Base-by-base conservation (phyloP, 805 yeast genomes). In the Kodamaea hsintzibuensis region DNA sequence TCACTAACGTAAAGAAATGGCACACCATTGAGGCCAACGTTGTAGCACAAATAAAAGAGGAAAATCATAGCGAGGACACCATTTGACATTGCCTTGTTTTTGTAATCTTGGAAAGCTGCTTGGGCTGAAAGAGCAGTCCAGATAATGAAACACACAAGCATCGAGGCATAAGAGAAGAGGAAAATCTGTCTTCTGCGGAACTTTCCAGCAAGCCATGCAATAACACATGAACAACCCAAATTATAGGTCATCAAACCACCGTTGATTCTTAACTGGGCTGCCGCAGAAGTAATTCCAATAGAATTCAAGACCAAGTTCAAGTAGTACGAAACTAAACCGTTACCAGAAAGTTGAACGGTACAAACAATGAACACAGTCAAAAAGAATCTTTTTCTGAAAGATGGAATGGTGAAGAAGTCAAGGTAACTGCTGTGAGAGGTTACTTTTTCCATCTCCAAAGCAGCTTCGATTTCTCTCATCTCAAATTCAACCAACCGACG, bases 41-140 rank as follows among this genome's bases (percentile, higher is more conserved):
- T 70, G 65, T 78, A 80, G 42, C 71, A 68, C 49, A 65, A 60
- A 62, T 73, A 71, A 73, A 70, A 78, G 33, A 80, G 60, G 73
- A 79, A 81, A 50, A 82, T 77, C 79, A 81, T 77, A 7, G 81
- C 81, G 61, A 74, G 70, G 22, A 79, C 82, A 55, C 81, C 84
- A 51, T 70, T 69, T 47, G 78, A 79, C 35, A 74, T 62, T 5
- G 67, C 19, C 56, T 75, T 76, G 54, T 79, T 70, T 53, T 69
- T 63, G 59, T 74, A 77, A 59, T 74, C 57, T 38, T 73, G 64
- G 61, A 77, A 62, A 56, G 72, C 77, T 62, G 76, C 77, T 40
- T 72, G 59, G 1, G 84, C 83, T 14, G 84, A 79, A 42, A 63
- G 58, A 13, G 55, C 54, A 7, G 84, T 80, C 77, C 80, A 76